Base-by-base conservation (phyloP, 2,329 filamentous ascomycete genomes). In the Neoarthrinium moseri region DNA sequence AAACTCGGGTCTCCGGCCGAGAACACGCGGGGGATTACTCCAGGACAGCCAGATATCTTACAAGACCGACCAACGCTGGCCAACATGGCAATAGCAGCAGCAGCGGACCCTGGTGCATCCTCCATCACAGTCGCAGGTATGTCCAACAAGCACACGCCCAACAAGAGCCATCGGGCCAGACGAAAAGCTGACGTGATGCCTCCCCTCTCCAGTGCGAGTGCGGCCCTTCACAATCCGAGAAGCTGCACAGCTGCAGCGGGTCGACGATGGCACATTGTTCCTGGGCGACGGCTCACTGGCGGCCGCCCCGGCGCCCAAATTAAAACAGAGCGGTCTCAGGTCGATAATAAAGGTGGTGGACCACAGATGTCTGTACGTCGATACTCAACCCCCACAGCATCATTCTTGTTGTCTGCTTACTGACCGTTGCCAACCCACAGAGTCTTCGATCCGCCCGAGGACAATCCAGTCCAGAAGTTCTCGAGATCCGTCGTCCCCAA, bases 201-300 rank as follows among this genome's bases (percentile, higher is more conserved):
- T 73, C 46, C 68, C 53, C n/a, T 15, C 32, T 26, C 17, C 56
- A 84, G 83, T 87, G 52, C 81, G 84, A 61, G 84, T 87, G 56
- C 80, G 84, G 56, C 84, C 84, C 5, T 87, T 87, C 58, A 87
- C 83, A 10, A 96, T 97, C 57, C 80, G 91, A 71, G 94, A 99
- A 77, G 94, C 94, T 56, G 94, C 94, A 32, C 92, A 97, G 71
- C 73, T 99, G 75, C 77, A 83, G 42, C 81, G 77, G 62, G 80
- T 70, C 59, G 92, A 99, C 58, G 92, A 96, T 67, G 84, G 86
- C 44, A 91, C 89, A 5, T 69, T 96, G 29, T 99, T 99, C 64
- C 80, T 99, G n/a, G 94, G 94, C 50, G 94, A 99, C 66, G 94
- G 94, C 49, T 97, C 92, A 15, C 77, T 99, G 46, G 94, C 94